These are phyloP conservation scores for Hanseniaspora nectarophila DNA, from an alignment of 805 yeast genomes.

Conservation along the genomic window DNA sequence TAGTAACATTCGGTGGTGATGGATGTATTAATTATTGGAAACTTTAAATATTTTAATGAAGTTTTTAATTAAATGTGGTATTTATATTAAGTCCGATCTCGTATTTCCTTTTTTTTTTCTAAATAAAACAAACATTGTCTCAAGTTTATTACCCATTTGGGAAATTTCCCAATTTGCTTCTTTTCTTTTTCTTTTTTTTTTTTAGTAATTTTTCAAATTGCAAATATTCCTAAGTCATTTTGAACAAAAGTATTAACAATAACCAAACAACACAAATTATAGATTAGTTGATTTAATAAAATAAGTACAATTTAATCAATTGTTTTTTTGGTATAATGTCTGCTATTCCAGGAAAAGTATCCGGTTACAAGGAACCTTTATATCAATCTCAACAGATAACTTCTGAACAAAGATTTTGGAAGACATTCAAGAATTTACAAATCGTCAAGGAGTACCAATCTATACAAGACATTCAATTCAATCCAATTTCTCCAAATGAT, in stretches of 20 bases:
- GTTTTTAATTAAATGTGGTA: background rate
- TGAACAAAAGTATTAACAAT: background rate
- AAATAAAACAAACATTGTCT: background rate
- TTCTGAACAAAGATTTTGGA: slow-evolving; percentile 90
- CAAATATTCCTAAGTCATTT: background rate
- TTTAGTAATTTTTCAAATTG: too few species aligned
- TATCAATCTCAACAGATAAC: slow-evolving; percentile 69
- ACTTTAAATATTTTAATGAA: background rate
- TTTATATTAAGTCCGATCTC: background rate
- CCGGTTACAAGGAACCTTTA: slow-evolving; percentile 56
- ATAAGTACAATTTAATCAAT: background rate
- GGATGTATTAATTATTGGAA: slow-evolving; percentile 69
- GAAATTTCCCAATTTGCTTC: background rate
- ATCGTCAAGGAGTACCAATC: slow-evolving; percentile 88
- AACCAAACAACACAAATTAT: background rate
- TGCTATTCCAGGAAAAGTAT: slow-evolving; percentile 51
- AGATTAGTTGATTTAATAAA: too few species aligned
- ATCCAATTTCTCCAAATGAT: slow-evolving; percentile 67
- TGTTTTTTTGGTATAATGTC: slow-evolving; percentile 45
- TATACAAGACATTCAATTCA: slow-evolving; percentile 75
- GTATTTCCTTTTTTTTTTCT: slow-evolving; percentile 4
- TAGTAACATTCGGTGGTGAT: slow-evolving; percentile 70
- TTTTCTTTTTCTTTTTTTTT: slow-evolving; percentile 5
- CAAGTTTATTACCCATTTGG: background rate
- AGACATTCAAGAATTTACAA: slow-evolving; percentile 73